Evolutionary conservation across 306 rosid genomes (phyloP).

Genomic region (Rosa chinensis): DNA sequence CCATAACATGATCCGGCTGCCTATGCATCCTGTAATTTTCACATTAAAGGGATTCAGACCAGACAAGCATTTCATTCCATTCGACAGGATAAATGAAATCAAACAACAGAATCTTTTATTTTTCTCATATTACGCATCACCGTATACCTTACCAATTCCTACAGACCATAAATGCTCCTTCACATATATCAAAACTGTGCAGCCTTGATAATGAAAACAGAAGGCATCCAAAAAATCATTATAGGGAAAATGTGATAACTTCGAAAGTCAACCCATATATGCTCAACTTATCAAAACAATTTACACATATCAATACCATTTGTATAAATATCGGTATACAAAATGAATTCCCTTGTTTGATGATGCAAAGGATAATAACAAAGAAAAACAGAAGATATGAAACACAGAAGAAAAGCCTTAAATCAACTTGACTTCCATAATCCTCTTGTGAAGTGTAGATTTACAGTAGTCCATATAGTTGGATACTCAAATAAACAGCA

Average conservation of each 20-base stretch:
- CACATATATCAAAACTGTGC: neutral
- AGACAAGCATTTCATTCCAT: neutral
- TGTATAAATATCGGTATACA: no score
- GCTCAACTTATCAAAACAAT: no score
- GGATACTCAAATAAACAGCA: neutral
- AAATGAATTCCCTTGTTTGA: no score
- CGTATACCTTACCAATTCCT: neutral
- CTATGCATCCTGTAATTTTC: conserved; percentile 71
- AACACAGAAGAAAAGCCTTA: neutral
- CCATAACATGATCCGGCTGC: conserved; percentile 88
- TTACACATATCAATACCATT: no score
- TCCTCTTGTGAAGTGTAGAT: neutral
- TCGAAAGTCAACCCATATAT: no score
- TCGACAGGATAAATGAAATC: neutral
- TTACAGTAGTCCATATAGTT: neutral
- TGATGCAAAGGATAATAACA: no score
- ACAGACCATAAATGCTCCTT: neutral
- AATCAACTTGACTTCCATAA: neutral
- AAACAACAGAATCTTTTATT: neutral
- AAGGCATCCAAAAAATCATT: no score
- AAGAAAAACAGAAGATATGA: no score
- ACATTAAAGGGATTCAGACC: neutral
- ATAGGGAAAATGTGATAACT: no score
- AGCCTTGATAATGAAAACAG: neutral
- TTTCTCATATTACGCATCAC: neutral